Percentiles rank a stretch among this genome's conserved stretches.
These are phyloP conservation scores for Volvox reticuliferus DNA, from an alignment of 139 green algal species.

Conservation along the genomic window DNA sequence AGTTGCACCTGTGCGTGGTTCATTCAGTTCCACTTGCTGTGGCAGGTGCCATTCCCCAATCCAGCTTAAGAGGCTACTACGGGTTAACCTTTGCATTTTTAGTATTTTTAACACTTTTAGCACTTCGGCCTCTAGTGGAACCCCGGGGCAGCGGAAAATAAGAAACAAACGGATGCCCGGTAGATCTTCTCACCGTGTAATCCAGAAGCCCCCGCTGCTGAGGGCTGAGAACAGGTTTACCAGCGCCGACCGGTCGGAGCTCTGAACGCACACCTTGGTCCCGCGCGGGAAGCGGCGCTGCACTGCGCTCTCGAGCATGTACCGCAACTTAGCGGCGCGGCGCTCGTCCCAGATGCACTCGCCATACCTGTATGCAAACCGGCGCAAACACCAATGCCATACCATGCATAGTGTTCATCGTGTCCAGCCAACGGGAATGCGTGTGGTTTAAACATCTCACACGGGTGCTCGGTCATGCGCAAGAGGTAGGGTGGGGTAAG, in stretches of 20 bases:
- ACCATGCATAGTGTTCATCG: too few species aligned
- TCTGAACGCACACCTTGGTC: constrained; percentile 69
- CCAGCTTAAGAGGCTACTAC: too few species aligned
- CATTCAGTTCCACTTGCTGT: background rate
- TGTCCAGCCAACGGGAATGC: too few species aligned
- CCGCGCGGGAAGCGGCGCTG: constrained; percentile 83
- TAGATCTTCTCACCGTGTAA: constrained; percentile 38
- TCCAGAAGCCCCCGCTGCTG: constrained; percentile 45
- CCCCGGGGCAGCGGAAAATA: too few species aligned
- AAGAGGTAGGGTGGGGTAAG: too few species aligned
- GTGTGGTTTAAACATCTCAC: too few species aligned
- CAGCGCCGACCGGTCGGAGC: constrained; percentile 10
- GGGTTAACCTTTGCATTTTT: too few species aligned
- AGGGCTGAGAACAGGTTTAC: constrained; percentile 47
- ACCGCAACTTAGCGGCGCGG: constrained; percentile 75
- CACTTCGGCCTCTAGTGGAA: too few species aligned
- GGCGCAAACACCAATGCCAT: too few species aligned
- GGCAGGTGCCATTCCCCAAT: background rate
- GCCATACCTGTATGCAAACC: constrained; percentile 59
- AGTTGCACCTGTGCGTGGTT: background rate
- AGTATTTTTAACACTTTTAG: too few species aligned
- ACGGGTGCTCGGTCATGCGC: too few species aligned
- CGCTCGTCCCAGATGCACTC: constrained; percentile 66
- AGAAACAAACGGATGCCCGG: background rate
- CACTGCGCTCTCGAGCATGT: constrained; percentile 84